Conservation (phyloP, 1,284 basidiomycete species). For the Apiotrichum montevideense region DNA sequence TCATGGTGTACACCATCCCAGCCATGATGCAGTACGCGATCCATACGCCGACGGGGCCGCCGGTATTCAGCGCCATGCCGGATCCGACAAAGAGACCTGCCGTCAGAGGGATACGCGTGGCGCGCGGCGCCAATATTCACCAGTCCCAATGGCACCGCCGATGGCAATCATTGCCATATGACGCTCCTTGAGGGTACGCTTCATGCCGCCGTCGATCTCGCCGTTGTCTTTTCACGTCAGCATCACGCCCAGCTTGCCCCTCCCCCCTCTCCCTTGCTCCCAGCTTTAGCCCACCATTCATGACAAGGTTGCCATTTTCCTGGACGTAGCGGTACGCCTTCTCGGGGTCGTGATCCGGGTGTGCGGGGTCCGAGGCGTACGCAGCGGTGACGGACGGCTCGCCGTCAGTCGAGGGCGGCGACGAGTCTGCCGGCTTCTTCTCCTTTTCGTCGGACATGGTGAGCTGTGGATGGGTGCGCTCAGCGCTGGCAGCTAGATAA, state of each 20-base stretch:
- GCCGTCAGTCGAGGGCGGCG: not conserved
- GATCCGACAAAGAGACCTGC: slow-evolving; percentile 50
- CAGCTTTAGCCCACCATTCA: not conserved
- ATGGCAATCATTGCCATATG: slow-evolving; percentile 51
- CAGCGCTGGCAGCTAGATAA: too few relatives aligned
- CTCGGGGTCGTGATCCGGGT: slow-evolving; percentile 2
- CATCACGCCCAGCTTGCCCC: not conserved
- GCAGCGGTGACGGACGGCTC: not conserved
- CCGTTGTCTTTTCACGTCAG: slow-evolving; percentile 1
- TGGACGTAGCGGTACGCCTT: not conserved
- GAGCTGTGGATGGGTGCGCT: not conserved
- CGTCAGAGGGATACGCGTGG: not conserved
- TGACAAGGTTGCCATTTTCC: slow-evolving; percentile 1
- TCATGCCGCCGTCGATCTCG: slow-evolving; percentile 19
- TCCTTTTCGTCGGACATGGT: not conserved
- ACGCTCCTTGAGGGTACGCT: slow-evolving; percentile 33
- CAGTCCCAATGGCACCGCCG: slow-evolving; percentile 42
- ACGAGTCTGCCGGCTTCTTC: not conserved
- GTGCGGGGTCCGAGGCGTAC: not conserved
- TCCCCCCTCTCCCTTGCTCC: too few relatives aligned
- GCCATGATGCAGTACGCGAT: slow-evolving; percentile 41
- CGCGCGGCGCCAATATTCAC: slow-evolving; percentile 9
- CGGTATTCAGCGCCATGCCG: slow-evolving; percentile 47
- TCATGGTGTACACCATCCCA: slow-evolving; percentile 39
- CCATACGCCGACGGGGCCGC: slow-evolving; percentile 49